Evolutionary conservation across 768 basidiomycete species (phyloP).

Genomic region (Thelephora ganbajun): DNA sequence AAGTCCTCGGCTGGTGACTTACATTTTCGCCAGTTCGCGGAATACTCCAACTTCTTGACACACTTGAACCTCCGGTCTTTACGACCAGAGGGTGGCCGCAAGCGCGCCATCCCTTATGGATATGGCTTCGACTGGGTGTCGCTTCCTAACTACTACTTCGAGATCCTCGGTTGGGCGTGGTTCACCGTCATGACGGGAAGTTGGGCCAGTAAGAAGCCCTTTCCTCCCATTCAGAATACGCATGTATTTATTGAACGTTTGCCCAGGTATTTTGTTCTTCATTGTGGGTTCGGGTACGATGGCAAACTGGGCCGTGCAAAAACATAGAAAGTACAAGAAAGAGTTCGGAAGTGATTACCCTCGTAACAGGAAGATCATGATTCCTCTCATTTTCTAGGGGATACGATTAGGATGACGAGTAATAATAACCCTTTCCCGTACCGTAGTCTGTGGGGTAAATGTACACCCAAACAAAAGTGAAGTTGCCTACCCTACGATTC

Average conservation of each 20-base stretch:
- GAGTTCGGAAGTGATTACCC: conserved; percentile 88
- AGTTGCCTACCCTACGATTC: no score
- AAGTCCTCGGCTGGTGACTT: no score
- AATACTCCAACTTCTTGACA: conserved; percentile 73
- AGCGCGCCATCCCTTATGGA: conserved; percentile 80
- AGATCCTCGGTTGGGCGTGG: conserved; percentile 60
- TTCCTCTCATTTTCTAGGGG: conserved; percentile 51
- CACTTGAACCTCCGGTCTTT: conserved; percentile 76
- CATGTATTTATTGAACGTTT: background rate
- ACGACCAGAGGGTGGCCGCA: conserved; percentile 66
- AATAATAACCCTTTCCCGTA: no score
- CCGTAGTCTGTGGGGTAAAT: no score
- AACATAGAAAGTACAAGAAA: conserved; percentile 79
- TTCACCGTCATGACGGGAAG: conserved; percentile 70
- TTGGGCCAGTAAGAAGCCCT: conserved; percentile 42
- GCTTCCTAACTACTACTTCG: conserved; percentile 93
- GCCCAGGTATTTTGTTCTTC: conserved; percentile 49
- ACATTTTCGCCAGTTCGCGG: conserved; percentile 42
- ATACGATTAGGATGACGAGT: no score
- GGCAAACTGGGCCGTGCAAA: conserved; percentile 82
- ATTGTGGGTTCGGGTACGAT: conserved; percentile 52
- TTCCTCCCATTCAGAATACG: background rate
- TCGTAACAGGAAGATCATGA: conserved; percentile 56
- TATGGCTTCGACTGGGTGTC: conserved; percentile 84
- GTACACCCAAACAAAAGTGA: no score